phyloP scores from a whole-genome alignment of 805 yeast species.

The Hanseniaspora clermontiae region DNA sequence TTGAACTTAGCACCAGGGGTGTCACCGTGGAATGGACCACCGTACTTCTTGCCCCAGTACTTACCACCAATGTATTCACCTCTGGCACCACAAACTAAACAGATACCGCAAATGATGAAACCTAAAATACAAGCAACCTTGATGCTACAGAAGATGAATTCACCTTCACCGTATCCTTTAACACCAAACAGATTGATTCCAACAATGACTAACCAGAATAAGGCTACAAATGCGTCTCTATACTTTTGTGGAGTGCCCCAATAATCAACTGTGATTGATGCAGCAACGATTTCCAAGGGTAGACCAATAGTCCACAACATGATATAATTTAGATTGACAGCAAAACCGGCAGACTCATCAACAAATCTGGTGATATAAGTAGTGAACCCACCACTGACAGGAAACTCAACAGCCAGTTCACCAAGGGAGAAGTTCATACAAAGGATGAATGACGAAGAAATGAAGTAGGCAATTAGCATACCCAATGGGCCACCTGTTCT shows the following conservation, averaged over 20 bases:
- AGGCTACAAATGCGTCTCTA: slow-evolving; percentile 38
- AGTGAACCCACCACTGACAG: slow-evolving; percentile 52
- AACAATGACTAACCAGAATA: slow-evolving; percentile 39
- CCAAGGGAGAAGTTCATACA: slow-evolving; percentile 50
- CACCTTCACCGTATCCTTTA: slow-evolving; percentile 43
- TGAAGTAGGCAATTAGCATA: slow-evolving; percentile 40
- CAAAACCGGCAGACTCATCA: slow-evolving; percentile 51
- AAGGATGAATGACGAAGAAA: slow-evolving; percentile 45
- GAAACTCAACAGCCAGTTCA: slow-evolving; percentile 48
- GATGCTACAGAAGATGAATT: slow-evolving; percentile 37
- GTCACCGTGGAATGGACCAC: slow-evolving; percentile 44
- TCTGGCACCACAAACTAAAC: slow-evolving; percentile 36
- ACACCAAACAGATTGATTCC: slow-evolving; percentile 43
- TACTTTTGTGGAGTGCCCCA: slow-evolving; percentile 38
- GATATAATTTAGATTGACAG: slow-evolving; percentile 46
- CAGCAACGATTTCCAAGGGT: slow-evolving; percentile 43
- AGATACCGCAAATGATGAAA: slow-evolving; percentile 42
- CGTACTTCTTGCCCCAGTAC: slow-evolving; percentile 36
- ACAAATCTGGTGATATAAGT: slow-evolving; percentile 47
- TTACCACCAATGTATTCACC: slow-evolving; percentile 38
- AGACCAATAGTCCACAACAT: slow-evolving; percentile 40
- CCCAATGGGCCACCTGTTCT: slow-evolving; percentile 58
- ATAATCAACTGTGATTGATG: slow-evolving; percentile 40
- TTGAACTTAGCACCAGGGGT: slow-evolving; percentile 32
- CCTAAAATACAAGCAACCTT: slow-evolving; percentile 40